Base-by-base conservation (phyloP, 306 rosid species). In the Medicago ruthenica region DNA sequence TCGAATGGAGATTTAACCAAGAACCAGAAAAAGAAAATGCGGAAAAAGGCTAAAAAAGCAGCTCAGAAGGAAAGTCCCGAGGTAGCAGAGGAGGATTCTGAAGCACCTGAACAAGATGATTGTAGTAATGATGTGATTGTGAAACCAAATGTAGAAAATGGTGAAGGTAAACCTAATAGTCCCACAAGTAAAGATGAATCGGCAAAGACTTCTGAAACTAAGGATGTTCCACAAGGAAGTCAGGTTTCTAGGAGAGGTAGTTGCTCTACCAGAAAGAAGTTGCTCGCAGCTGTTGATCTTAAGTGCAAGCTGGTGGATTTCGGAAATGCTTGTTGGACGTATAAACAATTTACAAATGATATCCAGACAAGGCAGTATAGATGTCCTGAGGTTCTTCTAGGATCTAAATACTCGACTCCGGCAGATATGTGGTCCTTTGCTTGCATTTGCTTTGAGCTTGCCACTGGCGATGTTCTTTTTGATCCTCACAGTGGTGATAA, bases 291-390 rank as follows among this genome's bases (percentile, higher is more conserved):
- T 55, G 88, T 71, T 66, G 92, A 92, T 83, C 87, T 90, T 62
- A 89, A 80, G 65, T 95, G 98, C 93, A 95, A 95, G 81, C 86
- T 95, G 84, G 98, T 95, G 53, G 98, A 95, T 84, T 92, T 95
- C 78, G 98, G 98, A 69, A 95, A 92, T 86, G 98, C 98, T 50
- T 92, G 98, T 84, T 95, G 98, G 98, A 95, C 98, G 5, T 95
- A 92, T 82, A 95, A 95, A 73, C 98, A 95, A 80, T 95, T 95
- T 85, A 95, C 98, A 12, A 92, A 83, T 65, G 98, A 95, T 82
- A 92, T 95, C 82, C 98, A 95, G 85, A 95, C 98, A 39, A 86
- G 98, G 87, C 98, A 95, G 83, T 95, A 95, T 83, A 84, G 98
- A 86, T 95, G 97, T 66, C 98, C 98, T 14, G 98, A 95, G 83